phyloP scores from a whole-genome alignment of 2,329 filamentous ascomycete genomes.

The Cylindrodendrum hubeiense region DNA sequence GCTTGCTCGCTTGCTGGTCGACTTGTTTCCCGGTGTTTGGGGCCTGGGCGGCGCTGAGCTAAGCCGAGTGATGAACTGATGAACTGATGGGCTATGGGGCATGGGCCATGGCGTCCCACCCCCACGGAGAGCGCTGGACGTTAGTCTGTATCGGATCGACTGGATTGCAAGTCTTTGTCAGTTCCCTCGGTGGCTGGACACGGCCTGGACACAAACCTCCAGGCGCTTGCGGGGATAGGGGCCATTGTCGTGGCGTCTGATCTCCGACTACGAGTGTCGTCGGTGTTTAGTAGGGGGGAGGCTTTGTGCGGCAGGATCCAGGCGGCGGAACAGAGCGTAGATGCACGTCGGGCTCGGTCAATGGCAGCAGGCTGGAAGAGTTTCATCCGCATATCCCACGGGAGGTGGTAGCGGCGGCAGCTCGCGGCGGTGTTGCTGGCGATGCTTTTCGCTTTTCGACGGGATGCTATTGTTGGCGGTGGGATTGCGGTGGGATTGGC shows the following conservation, averaged over 20 bases:
- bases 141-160: neutral
- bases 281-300: neutral
- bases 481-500: neutral
- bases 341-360: too few species aligned
- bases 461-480: too few species aligned
- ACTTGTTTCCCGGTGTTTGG: neutral
- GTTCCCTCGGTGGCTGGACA: neutral
- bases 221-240: neutral
- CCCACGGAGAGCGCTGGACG: neutral
- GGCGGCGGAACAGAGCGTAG: too few species aligned
- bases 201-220: too few species aligned
- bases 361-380: too few species aligned
- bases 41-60: neutral
- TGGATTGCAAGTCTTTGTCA: neutral
- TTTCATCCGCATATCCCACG: too few species aligned
- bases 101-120: neutral
- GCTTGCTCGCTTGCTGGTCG: neutral
- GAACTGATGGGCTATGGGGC: neutral
- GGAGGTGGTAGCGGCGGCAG: too few species aligned
- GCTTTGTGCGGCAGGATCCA: too few species aligned
- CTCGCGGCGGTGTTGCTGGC: too few species aligned
- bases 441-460: too few species aligned
- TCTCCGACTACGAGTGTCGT: neutral
- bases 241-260: neutral
- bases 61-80: neutral